phyloP scores from a whole-genome alignment of 495 filamentous ascomycete genomes.

The Terfezia claveryi region DNA sequence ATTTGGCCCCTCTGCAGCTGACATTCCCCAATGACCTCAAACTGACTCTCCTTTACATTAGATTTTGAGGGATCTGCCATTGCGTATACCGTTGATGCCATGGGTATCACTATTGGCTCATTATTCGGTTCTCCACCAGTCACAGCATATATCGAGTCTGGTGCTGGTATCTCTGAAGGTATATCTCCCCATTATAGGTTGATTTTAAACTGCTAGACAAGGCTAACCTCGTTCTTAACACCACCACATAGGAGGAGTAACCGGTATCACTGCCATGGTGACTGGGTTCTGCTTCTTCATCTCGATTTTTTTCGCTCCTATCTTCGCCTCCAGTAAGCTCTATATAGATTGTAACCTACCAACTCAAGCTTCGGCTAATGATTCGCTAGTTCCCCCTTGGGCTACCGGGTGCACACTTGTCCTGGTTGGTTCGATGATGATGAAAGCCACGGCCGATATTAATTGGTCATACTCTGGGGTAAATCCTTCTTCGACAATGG shows the following conservation, averaged over 20 bases:
- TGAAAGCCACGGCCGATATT: slow-evolving; percentile 48
- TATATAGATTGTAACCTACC: too few relatives aligned
- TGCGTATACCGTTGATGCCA: slow-evolving; percentile 58
- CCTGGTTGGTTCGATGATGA: slow-evolving; percentile 65
- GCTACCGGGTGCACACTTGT: slow-evolving; percentile 65
- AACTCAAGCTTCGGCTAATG: too few relatives aligned
- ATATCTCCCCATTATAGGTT: neutral
- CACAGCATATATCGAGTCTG: slow-evolving; percentile 64
- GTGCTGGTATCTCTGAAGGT: slow-evolving; percentile 65
- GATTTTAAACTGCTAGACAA: neutral
- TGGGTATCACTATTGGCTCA: slow-evolving; percentile 54
- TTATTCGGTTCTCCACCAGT: slow-evolving; percentile 54
- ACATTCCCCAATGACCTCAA: neutral
- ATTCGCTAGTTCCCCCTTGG: slow-evolving; percentile 39
- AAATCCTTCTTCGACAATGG: neutral
- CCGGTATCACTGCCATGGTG: slow-evolving; percentile 55
- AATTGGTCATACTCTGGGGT: slow-evolving; percentile 47
- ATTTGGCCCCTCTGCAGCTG: neutral
- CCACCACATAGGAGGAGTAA: slow-evolving; percentile 29
- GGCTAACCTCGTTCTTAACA: neutral
- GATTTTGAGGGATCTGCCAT: slow-evolving; percentile 62
- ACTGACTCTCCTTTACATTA: slow-evolving; percentile 11
- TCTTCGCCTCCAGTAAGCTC: slow-evolving; percentile 42
- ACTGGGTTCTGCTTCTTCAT: slow-evolving; percentile 69
- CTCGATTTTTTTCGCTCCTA: slow-evolving; percentile 65